Evolutionary conservation across 148 eudicot species (phyloP), one percentile per base, ranked within the genome.

Genomic region (Heliamphora exappendiculata): DNA sequence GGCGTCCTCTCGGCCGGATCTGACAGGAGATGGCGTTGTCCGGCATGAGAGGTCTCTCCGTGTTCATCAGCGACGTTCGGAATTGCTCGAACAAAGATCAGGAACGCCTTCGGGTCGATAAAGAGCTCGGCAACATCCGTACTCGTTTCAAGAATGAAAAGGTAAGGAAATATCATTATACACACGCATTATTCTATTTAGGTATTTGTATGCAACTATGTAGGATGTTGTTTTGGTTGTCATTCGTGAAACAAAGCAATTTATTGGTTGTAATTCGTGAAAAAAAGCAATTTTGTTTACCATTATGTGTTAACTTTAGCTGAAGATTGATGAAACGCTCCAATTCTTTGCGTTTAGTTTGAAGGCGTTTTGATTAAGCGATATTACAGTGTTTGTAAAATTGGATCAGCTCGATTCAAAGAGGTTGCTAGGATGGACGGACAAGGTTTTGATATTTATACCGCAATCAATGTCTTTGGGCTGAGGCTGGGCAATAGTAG

Each of bases 31-130:
- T 94, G 98, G 97, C 97, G 86, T 84, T 92, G 65, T 94, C 98
- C 1, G 96, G 96, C 57, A 92, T 94, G 98, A 84, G 98, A 84
- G 98, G 98, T 2, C 82, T 92, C 16, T 94, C 98, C 44, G 93
- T 94, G 37, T 94, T 94, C 86, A 94, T 94, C 26, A 92, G 97
- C 79, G 98, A 94, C 72, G 78, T 94, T 51, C 94, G 98, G 4
- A 92, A 94, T 84, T 92, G 97, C 73, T 97, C 87, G 82, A 94
- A 94, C 80, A 94, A 90, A 77, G 98, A 94, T 64, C 96, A 88
- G 75, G 98, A 94, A 63, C 92, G 98, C 34, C 86, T 91, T 71
- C 88, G 96, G 37, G 97, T 94, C 29, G 98, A 92, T 80, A 94
- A 94, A 62, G 97, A 94, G 92, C 93, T 94, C 42, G 98, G 98